Evolutionary conservation across 371 early-diverging fungal genomes (phyloP).

Genomic region (Mycotypha africana): DNA sequence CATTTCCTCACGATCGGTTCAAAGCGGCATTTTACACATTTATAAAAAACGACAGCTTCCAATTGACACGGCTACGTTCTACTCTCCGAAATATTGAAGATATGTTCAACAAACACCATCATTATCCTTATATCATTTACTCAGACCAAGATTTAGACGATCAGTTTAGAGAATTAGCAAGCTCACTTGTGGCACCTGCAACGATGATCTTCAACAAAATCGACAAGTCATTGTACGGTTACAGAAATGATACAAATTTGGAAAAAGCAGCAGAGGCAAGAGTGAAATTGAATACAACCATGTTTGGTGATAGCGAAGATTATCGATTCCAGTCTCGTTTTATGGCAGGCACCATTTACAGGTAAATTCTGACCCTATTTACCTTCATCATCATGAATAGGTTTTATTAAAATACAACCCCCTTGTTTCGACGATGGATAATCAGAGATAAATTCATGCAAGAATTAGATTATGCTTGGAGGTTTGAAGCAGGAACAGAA

Average conservation of each 20-base stretch:
- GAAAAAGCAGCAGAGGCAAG: constrained; percentile 27
- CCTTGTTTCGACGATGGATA: background rate
- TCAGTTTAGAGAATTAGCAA: constrained; percentile 33
- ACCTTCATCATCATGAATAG: too few species aligned
- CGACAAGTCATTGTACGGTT: constrained; percentile 23
- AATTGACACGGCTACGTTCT: constrained; percentile 22
- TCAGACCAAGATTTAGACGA: constrained; percentile 24
- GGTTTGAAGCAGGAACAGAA: constrained; percentile 41
- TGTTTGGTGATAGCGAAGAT: constrained; percentile 40
- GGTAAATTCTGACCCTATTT: too few species aligned
- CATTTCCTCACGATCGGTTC: constrained; percentile 27
- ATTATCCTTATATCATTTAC: constrained; percentile 42
- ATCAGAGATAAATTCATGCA: constrained; percentile 32
- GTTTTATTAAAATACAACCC: too few species aligned
- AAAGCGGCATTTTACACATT: constrained; percentile 39
- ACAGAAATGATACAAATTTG: constrained; percentile 17
- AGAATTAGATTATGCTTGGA: constrained; percentile 39
- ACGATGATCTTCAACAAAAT: constrained; percentile 24
- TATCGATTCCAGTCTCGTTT: constrained; percentile 40
- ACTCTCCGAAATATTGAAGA: constrained; percentile 39
- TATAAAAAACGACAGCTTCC: constrained; percentile 25
- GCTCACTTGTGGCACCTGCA: constrained; percentile 16
- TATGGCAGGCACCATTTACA: constrained; percentile 36
- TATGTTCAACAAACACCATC: constrained; percentile 22
- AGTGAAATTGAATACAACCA: constrained; percentile 15